A percentile compares a stretch with the other conserved stretches of the same genome.
These are phyloP conservation scores for Cynanchum wilfordii DNA, from an alignment of 257 asterid species.

Conservation along the genomic window DNA sequence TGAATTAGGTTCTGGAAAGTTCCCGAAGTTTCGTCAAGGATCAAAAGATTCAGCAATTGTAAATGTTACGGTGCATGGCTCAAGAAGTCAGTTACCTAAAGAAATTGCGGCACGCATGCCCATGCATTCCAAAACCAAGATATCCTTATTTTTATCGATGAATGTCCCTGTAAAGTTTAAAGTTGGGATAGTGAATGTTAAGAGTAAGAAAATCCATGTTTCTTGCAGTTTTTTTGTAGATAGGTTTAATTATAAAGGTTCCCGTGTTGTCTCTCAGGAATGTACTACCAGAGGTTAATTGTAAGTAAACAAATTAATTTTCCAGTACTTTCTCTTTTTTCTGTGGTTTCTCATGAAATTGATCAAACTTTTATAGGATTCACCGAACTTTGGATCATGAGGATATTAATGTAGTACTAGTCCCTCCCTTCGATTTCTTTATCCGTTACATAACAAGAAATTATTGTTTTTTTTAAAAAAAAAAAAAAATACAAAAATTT, in stretches of 20 bases:
- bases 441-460: too few relatives aligned
- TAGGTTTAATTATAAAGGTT: neutral
- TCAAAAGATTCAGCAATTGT: neutral
- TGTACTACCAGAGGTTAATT: constrained; percentile 3
- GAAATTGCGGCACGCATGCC: constrained; percentile 14
- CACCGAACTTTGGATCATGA: too few relatives aligned
- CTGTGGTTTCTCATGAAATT: too few relatives aligned
- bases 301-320: neutral
- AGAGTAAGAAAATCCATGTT: constrained; percentile 9
- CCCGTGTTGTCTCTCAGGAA: constrained; percentile 6
- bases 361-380: too few relatives aligned
- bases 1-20: constrained; percentile 11
- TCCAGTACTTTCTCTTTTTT: too few relatives aligned
- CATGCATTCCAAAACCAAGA: neutral
- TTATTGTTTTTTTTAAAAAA: too few relatives aligned
- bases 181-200: neutral
- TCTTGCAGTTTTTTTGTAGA: constrained; percentile 12
- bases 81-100: constrained; percentile 10
- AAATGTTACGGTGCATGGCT: neutral
- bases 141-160: constrained; percentile 5
- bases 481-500: too few relatives aligned
- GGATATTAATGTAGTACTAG: too few relatives aligned
- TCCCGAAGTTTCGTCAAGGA: neutral
- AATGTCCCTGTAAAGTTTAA: neutral
- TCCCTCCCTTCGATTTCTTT: too few relatives aligned